phyloP scores from a whole-genome alignment of 2,329 filamentous ascomycete genomes.

The Fusarium sp. region DNA sequence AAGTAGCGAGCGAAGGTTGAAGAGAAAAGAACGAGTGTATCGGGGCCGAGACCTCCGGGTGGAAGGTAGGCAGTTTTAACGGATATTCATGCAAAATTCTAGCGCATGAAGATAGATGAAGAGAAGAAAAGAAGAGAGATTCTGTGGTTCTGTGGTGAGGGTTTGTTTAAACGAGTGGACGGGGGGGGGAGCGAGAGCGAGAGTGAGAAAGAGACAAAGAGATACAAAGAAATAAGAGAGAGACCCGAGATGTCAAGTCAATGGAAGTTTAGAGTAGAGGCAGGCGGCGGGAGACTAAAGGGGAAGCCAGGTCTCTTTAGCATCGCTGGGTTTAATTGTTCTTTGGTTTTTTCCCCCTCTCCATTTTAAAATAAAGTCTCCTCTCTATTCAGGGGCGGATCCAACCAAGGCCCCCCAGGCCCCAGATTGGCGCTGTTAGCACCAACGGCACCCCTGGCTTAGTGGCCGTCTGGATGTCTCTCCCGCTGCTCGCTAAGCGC shows the following conservation, averaged over 20 bases:
- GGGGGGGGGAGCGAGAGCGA: constrained; percentile 1
- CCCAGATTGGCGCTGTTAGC: constrained; percentile 52
- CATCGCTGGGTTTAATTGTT: constrained; percentile 49
- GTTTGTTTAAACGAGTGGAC: constrained; percentile 21
- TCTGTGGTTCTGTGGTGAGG: constrained; percentile 7
- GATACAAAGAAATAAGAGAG: constrained; percentile 23
- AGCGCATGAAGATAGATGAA: constrained; percentile 18
- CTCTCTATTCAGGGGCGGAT: constrained; percentile 49
- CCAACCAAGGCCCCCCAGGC: constrained; percentile 46
- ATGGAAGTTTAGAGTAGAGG: constrained; percentile 19
- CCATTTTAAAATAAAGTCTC: constrained; percentile 49
- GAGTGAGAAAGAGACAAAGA: constrained; percentile 20
- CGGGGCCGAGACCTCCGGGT: constrained; percentile 47
- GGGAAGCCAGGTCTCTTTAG: constrained; percentile 38
- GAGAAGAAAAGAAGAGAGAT: constrained; percentile 4
- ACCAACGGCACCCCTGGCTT: constrained; percentile 45
- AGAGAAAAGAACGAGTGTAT: constrained; percentile 49
- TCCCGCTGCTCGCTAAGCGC: constrained; percentile 48
- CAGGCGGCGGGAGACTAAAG: constrained; percentile 37
- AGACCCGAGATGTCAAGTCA: constrained; percentile 26
- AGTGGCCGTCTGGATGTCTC: constrained; percentile 45
- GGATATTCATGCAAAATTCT: constrained; percentile 20
- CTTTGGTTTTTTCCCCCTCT: constrained; percentile 40
- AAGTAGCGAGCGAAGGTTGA: constrained; percentile 46
- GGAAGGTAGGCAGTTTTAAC: constrained; percentile 7